Evolutionary conservation across 257 asterid genomes (phyloP), one percentile per base, ranked within the genome.

Genomic region (Nicotiana noctiflora): DNA sequence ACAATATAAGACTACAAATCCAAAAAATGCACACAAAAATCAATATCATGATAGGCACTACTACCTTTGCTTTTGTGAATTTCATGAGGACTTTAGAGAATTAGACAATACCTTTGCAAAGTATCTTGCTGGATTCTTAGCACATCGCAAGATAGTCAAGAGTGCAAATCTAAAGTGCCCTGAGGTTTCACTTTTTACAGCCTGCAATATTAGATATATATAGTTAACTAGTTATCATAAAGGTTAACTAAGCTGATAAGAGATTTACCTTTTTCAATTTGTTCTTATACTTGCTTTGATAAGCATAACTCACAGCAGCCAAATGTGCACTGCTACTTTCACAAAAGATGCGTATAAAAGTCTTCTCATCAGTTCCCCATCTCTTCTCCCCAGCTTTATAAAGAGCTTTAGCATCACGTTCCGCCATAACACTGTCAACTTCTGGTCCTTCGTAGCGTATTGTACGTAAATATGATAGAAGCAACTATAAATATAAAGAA

Each of bases 391-490:
- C 99, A 23, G 99, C 98, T 85, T 91, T 94, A 66, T 44, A 96
- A 70, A 96, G 97, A 72, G 91, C 72, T 87, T 89, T 93, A 83
- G 99, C 98, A 89, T 96, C 99, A 77, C 86, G 85, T 37, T 96
- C 98, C 3, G 63, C 93, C 84, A 82, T 77, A 79, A 87, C 89
- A 77, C 86, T 80, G 84, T 96, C 99, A 85, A 92, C 88, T 87
- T 91, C 94, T n/a, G 93, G 95, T 82, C 99, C 99, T 88, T 94
- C 98, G 76, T 94, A 91, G 29, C 98, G 92, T 52, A 82, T 21
- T 29, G 83, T 49, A 82, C 85, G 84, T 66, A 90, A 62, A 56
- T 75, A 93, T 31, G 97, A 89, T 61, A 93, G 91, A 68, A 96
- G 86, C 91, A 96, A 88, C 99, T 96, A 85, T 82, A 85, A 80